Evolutionary conservation across 176 grass and related monocot species (phyloP).

Genomic region (Raddia guianensis): DNA sequence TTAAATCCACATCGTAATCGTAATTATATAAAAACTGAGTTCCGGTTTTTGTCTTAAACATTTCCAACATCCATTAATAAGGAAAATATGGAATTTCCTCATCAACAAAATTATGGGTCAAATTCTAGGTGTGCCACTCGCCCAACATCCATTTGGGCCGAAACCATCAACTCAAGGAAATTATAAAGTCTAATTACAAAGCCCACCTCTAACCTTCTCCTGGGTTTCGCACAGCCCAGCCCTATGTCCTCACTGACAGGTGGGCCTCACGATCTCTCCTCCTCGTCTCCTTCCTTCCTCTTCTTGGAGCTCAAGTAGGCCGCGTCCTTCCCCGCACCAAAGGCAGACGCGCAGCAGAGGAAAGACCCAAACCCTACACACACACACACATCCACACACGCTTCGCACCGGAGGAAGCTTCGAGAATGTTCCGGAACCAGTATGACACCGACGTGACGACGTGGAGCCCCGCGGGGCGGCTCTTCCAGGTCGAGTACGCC

Average conservation of each 20-base stretch:
- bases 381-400: background rate
- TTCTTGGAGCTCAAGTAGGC: constrained; percentile 51
- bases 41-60: too few relatives aligned
- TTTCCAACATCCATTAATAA: too few relatives aligned
- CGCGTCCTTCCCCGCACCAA: background rate
- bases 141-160: too few relatives aligned
- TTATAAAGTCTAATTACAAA: too few relatives aligned
- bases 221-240: background rate
- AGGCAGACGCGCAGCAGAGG: background rate
- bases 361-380: constrained; percentile 32
- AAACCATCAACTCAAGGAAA: too few relatives aligned
- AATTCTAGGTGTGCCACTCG: too few relatives aligned
- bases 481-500: constrained; percentile 99
- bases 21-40: too few relatives aligned
- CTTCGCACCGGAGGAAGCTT: background rate
- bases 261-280: background rate
- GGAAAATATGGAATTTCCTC: too few relatives aligned
- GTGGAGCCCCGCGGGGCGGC: constrained; percentile 86
- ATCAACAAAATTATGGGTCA: too few relatives aligned
- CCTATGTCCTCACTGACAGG: background rate
- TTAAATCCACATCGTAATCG: too few relatives aligned
- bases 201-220: too few relatives aligned
- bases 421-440: constrained; percentile 88
- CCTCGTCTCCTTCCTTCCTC: background rate
- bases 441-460: constrained; percentile 96